These are phyloP conservation scores for Chytridium lagenaria DNA, from an alignment of 371 early-diverging fungal genomes.

Conservation along the genomic window DNA sequence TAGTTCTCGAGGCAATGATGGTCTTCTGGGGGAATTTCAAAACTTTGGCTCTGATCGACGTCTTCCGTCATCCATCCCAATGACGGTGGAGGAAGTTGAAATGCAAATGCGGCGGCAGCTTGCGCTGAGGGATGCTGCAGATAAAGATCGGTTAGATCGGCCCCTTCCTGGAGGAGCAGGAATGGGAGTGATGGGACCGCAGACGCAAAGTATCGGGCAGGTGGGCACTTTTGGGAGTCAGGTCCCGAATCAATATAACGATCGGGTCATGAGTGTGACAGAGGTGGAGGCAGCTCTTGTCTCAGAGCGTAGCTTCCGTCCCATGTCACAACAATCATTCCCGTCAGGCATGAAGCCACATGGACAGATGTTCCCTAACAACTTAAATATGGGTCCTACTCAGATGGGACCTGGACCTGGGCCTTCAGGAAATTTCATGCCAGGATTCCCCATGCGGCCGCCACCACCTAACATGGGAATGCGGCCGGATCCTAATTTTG, in stretches of 20 bases:
- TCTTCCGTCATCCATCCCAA: slow-evolving; percentile 18
- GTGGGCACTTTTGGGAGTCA: neutral
- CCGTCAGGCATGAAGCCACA: neutral
- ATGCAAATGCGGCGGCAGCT: slow-evolving; percentile 41
- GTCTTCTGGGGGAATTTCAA: slow-evolving; percentile 6
- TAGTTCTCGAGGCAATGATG: slow-evolving; percentile 24
- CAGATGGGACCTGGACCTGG: neutral
- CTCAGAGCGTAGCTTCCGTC: neutral
- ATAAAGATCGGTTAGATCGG: neutral
- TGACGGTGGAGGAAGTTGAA: slow-evolving; percentile 61
- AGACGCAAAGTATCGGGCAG: no score
- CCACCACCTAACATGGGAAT: neutral
- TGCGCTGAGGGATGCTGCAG: neutral
- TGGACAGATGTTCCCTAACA: neutral
- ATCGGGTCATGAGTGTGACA: slow-evolving; percentile 60
- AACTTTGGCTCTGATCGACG: neutral
- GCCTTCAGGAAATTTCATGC: neutral
- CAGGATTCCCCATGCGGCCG: neutral
- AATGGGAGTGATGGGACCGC: neutral
- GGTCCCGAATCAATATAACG: neutral
- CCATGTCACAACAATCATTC: neutral
- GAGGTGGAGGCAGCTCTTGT: slow-evolving; percentile 72
- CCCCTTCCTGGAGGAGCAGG: neutral
- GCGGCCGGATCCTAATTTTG: neutral
- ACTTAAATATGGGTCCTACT: neutral